phyloP scores from a whole-genome alignment of 2,329 filamentous ascomycete species.

The Penicillium hesseltinei region DNA sequence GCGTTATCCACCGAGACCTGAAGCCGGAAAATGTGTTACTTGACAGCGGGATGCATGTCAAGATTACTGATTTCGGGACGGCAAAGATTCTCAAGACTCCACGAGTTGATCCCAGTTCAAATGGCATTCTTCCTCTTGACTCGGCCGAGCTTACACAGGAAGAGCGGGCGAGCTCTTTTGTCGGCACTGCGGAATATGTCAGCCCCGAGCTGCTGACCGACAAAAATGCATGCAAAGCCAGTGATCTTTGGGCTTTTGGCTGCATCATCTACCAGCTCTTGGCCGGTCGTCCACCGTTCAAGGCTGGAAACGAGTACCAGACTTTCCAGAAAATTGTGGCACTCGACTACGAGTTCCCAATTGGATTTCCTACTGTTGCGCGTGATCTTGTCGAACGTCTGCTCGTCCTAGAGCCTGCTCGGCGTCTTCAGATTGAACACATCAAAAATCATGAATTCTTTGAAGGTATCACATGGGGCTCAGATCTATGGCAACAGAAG shows the following conservation, averaged over 20 bases:
- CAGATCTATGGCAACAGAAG: constrained; percentile 82
- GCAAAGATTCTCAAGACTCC: constrained; percentile 77
- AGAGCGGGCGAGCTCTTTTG: constrained; percentile 85
- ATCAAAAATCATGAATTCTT: constrained; percentile 98
- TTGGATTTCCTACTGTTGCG: constrained; percentile 80
- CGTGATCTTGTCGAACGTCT: constrained; percentile 87
- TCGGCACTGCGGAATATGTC: constrained; percentile 96
- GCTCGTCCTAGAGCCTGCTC: constrained; percentile 81
- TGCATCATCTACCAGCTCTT: constrained; percentile 97
- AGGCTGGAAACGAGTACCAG: constrained; percentile 90
- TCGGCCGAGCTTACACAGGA: constrained; percentile 60
- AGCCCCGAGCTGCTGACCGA: constrained; percentile 95
- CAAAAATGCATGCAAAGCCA: constrained; percentile 96
- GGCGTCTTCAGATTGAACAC: constrained; percentile 85
- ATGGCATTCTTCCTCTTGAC: constrained; percentile 48
- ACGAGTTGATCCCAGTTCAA: constrained; percentile 47
- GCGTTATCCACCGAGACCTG: constrained; percentile 92
- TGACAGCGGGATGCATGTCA: constrained; percentile 94
- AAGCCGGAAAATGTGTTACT: constrained; percentile 97
- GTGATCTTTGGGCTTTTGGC: constrained; percentile 96
- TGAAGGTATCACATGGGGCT: constrained; percentile 79
- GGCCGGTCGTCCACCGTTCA: constrained; percentile 95
- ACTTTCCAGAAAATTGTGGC: constrained; percentile 98
- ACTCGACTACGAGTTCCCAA: constrained; percentile 89
- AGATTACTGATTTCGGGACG: constrained; percentile 98